Evolutionary conservation across 805 yeast genomes (phyloP), one percentile per base, ranked within the genome.

Genomic region (Candida fluviatilis): DNA sequence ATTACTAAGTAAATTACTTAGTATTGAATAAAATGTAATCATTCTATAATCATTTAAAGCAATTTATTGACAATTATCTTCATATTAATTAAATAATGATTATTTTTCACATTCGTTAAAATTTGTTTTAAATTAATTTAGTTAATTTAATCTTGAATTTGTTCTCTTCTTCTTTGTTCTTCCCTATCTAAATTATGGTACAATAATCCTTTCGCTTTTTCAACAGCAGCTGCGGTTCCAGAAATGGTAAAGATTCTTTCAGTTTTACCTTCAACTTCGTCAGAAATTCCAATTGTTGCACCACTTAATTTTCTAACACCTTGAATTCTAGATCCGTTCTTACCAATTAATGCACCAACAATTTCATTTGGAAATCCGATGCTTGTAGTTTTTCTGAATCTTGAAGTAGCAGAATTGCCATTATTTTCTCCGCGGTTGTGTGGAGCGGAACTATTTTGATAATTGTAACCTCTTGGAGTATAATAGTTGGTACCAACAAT

Each of bases 261-360:
- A 17, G 75, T 75, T 32, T 76, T 66, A 27, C 76, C 81, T 49
- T 77, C 78, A 38, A 78, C 78, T 50, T 81, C 85, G 39, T 82
- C 79, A 27, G 84, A 79, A 47, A 89, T 85, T 4, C 80, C 77
- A 55, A 89, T 86, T 29, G 79, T 75, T 28, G 95, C 89, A 29
- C 89, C 90, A 35, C 89, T 76, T 25, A 73, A 73, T 50, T 83
- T 78, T 50, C 96, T 75, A 36, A 89, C 82, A 44, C 89, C 95
- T 58, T 84, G 93, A 48, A 89, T 87, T 62, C 95, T 76, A 19
- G 85, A 67, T 28, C 96, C 96, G 47, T 82, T 80, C 49, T 83
- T 82, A 42, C 96, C 96, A 50, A 89, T 86, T 38, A 89, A 70
- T 36, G 95, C 91, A 31, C 96, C 96, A 32, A 89, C 95, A 65